Evolutionary conservation across 202 grass and related monocot species (phyloP).

Genomic region (Bolboschoenoplectus hybrid): DNA sequence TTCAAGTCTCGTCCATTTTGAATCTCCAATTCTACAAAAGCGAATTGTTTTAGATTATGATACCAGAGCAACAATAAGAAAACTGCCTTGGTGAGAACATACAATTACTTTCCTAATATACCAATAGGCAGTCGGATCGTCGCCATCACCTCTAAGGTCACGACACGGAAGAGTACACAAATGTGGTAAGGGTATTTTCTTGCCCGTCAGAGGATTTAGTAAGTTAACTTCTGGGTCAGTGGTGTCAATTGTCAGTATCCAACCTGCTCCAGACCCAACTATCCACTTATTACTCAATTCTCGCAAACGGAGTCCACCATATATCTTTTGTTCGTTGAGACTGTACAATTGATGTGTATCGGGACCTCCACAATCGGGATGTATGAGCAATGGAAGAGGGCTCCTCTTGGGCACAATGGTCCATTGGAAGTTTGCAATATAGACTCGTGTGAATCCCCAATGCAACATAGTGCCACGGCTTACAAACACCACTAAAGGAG

Average conservation of each 20-base stretch:
- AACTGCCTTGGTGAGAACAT: neutral
- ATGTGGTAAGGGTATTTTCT: slow-evolving; percentile 8
- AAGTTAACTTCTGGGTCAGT: neutral
- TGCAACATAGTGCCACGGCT: slow-evolving; percentile 9
- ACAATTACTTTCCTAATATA: neutral
- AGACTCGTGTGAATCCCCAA: neutral
- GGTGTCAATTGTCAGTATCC: neutral
- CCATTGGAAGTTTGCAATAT: slow-evolving; percentile 9
- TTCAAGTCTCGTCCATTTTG: slow-evolving; percentile 16
- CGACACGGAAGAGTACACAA: neutral
- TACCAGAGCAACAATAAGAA: neutral
- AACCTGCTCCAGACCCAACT: slow-evolving; percentile 7
- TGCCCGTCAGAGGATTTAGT: slow-evolving; percentile 16
- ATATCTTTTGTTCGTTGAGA: neutral
- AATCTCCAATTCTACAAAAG: slow-evolving; percentile 26
- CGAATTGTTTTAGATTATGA: neutral
- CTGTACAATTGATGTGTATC: slow-evolving; percentile 16
- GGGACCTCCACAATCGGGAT: neutral
- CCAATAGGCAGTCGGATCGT: neutral
- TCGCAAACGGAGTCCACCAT: neutral
- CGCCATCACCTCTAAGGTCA: too few relatives aligned
- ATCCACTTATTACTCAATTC: slow-evolving; percentile 24
- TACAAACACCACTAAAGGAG: neutral
- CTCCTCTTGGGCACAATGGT: neutral
- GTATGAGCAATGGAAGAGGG: slow-evolving; percentile 24